Percentiles rank a stretch among this genome's conserved stretches.
Conservation (phyloP, 1,139 yeast genomes). For the Magnusiomyces starmeri region DNA sequence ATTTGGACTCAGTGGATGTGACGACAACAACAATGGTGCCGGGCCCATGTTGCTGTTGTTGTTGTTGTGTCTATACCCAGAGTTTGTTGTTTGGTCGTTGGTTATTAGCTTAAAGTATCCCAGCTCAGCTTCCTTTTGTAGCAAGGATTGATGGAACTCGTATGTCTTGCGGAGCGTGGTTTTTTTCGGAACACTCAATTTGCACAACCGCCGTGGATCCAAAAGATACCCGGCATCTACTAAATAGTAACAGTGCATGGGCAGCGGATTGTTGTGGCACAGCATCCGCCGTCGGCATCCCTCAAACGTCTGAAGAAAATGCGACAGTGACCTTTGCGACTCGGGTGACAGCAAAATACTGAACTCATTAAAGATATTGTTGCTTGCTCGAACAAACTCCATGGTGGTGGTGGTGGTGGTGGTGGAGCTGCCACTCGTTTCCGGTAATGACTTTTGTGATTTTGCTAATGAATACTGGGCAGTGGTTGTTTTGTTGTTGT, state of each 20-base stretch:
- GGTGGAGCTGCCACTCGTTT: no score
- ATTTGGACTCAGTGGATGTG: no score
- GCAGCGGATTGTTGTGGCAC: conserved; percentile 1
- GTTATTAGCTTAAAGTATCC: neutral
- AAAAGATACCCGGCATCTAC: conserved; percentile 7
- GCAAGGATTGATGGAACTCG: conserved; percentile 1
- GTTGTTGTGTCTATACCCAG: no score
- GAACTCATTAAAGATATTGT: no score
- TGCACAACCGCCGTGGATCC: conserved; percentile 1
- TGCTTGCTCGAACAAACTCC: no score
- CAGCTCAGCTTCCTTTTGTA: conserved; percentile 4
- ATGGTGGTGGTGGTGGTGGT: no score
- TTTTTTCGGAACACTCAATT: conserved; percentile 1
- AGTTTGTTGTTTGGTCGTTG: neutral
- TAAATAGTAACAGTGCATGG: neutral
- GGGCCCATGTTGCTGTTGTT: no score
- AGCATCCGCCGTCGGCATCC: conserved; percentile 1
- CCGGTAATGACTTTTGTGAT: no score
- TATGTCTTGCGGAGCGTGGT: neutral
- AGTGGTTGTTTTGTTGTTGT: no score
- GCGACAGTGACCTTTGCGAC: neutral
- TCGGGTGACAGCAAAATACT: neutral
- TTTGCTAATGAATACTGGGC: no score
- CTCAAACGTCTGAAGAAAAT: conserved; percentile 1
- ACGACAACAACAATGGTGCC: no score